Evolutionary conservation across 306 rosid species (phyloP), one percentile per base, ranked within the genome.

Genomic region (Begonia peltatifolia): DNA sequence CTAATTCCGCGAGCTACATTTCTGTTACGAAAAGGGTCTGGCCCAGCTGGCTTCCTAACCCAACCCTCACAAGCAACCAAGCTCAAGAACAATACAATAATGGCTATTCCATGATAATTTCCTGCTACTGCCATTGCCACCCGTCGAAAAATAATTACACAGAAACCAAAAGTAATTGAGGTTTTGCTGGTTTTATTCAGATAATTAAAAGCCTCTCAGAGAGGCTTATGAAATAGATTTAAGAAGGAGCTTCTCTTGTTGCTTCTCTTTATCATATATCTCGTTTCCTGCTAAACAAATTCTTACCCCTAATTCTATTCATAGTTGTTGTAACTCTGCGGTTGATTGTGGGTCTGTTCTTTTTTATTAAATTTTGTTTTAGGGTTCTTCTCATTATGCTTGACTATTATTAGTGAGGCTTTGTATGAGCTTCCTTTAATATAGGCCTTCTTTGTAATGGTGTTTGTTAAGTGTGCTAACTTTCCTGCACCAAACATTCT

Each of bases 81-180:
- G 47, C 56, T 63, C 11, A 58, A 30, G 16, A 57, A 65, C 62
- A 55, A 38, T 10, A 63, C 4, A 18, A 72, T 59, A 56, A 64
- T 14, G 61, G 52, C 10, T 54, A 17, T 71, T 50, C 44, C 20
- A 56, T 56, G 51, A 61, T 43, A 44, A 23, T 53, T 54, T 63
- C 49, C 63, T 58, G 67, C 56, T 58, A 56, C 62, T 62, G 68
- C 81, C 94, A 83, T 83, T 71, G 56, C 61, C 61, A 47, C 44
- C 20, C 5, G 43, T 23, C 6, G n/a, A 47, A 8, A 22, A 65
- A 58, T 3, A 41, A 6, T 12, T 49, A 38, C 9, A 9, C 17
- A 11, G 9, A 12, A 42, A 6, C 1, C 23, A 58, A 6, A 1
- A 10, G 38, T 10, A 25, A 25, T 17, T 17, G 2, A 14, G 46